phyloP scores from a whole-genome alignment of 441 rosid species.

The Populus hybrid region DNA sequence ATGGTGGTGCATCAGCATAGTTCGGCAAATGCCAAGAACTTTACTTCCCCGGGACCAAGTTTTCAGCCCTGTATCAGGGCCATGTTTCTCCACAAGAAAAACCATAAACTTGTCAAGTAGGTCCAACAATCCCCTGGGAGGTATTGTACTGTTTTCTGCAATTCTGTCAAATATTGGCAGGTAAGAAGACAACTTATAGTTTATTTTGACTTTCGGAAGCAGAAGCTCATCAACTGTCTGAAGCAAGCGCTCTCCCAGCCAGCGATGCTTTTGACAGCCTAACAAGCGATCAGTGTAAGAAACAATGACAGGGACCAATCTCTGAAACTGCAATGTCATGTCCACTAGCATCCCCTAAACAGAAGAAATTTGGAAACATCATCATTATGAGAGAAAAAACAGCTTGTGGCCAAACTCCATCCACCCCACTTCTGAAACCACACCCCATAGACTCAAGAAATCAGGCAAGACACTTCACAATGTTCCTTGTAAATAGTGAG shows the following conservation, averaged over 20 bases:
- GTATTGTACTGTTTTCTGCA: slow-evolving; percentile 69
- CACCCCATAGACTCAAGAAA: not conserved
- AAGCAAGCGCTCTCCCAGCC: slow-evolving; percentile 42
- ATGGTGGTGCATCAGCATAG: slow-evolving; percentile 69
- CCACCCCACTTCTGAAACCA: not conserved
- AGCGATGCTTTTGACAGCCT: slow-evolving; percentile 64
- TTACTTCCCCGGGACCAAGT: slow-evolving; percentile 93
- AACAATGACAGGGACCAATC: slow-evolving; percentile 75
- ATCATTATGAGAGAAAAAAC: not conserved
- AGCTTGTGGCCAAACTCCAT: not conserved
- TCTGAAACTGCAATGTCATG: slow-evolving; percentile 53
- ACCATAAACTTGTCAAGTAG: slow-evolving; percentile 59
- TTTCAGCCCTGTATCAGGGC: slow-evolving; percentile 52
- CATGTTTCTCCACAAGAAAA: slow-evolving; percentile 67
- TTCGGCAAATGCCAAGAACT: slow-evolving; percentile 86
- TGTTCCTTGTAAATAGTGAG: not conserved
- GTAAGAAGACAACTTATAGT: slow-evolving; percentile 55
- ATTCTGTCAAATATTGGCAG: slow-evolving; percentile 72
- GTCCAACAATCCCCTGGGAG: slow-evolving; percentile 63
- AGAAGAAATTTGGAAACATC: slow-evolving; percentile 20
- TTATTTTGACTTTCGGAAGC: slow-evolving; percentile 60
- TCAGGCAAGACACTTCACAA: not conserved
- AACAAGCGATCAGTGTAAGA: slow-evolving; percentile 63
- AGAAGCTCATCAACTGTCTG: slow-evolving; percentile 67
- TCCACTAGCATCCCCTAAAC: slow-evolving; percentile 75